Percentiles rank a stretch among this genome's conserved stretches.
These are phyloP conservation scores for Nemania serpens DNA, from an alignment of 2,329 filamentous ascomycete species.

Conservation along the genomic window DNA sequence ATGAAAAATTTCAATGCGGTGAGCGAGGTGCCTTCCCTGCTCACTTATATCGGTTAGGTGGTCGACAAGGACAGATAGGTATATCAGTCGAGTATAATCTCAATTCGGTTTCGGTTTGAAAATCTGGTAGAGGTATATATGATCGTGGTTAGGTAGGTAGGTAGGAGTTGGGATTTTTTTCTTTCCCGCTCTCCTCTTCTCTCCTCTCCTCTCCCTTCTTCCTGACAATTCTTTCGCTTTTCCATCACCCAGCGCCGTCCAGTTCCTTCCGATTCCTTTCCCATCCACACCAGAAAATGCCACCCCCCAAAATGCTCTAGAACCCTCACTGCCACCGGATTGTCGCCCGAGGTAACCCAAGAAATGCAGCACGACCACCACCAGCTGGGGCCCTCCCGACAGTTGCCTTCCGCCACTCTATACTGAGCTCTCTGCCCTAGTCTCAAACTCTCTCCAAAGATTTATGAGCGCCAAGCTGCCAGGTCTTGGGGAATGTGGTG, in stretches of 20 bases:
- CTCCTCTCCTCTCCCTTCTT: neutral
- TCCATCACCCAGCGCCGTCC: neutral
- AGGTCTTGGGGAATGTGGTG: slow-evolving; percentile 7
- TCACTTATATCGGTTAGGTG: neutral
- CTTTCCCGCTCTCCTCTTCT: neutral
- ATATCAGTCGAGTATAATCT: neutral
- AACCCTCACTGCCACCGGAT: neutral
- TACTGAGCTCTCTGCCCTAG: neutral
- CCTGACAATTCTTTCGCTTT: neutral
- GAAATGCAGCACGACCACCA: neutral
- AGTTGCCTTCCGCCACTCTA: neutral
- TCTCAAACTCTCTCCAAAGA: neutral
- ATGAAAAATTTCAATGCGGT: too few relatives aligned
- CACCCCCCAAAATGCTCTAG: neutral
- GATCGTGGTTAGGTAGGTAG: neutral
- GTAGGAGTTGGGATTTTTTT: neutral
- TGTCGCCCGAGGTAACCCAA: neutral
- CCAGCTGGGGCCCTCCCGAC: neutral
- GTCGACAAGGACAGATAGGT: neutral
- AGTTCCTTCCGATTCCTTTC: neutral
- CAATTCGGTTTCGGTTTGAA: neutral
- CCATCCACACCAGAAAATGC: neutral
- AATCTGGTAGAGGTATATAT: slow-evolving; percentile 4
- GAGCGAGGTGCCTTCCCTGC: neutral
- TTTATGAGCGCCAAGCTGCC: slow-evolving; percentile 14